These are phyloP conservation scores for Trametes versicolor DNA, from an alignment of 1,284 basidiomycete genomes.

Conservation along the genomic window DNA sequence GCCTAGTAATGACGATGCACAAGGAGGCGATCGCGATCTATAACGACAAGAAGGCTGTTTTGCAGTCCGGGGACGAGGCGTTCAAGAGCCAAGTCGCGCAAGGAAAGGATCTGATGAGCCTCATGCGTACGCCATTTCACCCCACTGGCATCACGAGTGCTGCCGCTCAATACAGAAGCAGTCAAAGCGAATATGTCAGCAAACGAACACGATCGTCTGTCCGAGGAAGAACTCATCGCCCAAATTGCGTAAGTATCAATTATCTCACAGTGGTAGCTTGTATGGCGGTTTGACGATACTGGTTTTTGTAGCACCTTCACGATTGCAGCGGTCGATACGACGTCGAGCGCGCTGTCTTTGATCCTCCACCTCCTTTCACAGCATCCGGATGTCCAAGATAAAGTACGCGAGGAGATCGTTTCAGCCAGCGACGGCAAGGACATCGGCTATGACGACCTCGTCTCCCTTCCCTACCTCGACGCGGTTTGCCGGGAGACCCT, in stretches of 20 bases:
- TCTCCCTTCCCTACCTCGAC: slow-evolving; percentile 33
- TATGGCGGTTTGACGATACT: not conserved
- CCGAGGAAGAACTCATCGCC: slow-evolving; percentile 27
- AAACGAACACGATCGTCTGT: slow-evolving; percentile 15
- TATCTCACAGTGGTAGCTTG: too few species aligned
- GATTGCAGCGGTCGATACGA: slow-evolving; percentile 31
- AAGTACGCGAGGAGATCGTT: slow-evolving; percentile 20
- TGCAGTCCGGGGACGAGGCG: slow-evolving; percentile 30
- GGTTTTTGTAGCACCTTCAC: slow-evolving; percentile 19
- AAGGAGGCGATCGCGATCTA: slow-evolving; percentile 29
- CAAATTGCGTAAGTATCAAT: slow-evolving; percentile 31
- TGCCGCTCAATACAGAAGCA: not conserved
- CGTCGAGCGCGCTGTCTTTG: slow-evolving; percentile 27
- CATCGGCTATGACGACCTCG: slow-evolving; percentile 30
- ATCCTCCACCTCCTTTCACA: slow-evolving; percentile 25
- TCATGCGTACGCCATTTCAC: slow-evolving; percentile 28
- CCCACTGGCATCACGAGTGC: not conserved
- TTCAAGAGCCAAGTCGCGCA: slow-evolving; percentile 31
- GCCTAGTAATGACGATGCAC: slow-evolving; percentile 30
- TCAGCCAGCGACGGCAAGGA: slow-evolving; percentile 18
- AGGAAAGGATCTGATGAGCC: slow-evolving; percentile 40
- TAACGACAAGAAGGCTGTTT: slow-evolving; percentile 32
- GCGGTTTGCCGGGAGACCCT: slow-evolving; percentile 35
- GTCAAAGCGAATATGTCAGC: slow-evolving; percentile 30
- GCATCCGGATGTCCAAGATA: slow-evolving; percentile 21